Base-by-base conservation (phyloP, 73 alveolate genomes). In the Paraurostyla sp. region DNA sequence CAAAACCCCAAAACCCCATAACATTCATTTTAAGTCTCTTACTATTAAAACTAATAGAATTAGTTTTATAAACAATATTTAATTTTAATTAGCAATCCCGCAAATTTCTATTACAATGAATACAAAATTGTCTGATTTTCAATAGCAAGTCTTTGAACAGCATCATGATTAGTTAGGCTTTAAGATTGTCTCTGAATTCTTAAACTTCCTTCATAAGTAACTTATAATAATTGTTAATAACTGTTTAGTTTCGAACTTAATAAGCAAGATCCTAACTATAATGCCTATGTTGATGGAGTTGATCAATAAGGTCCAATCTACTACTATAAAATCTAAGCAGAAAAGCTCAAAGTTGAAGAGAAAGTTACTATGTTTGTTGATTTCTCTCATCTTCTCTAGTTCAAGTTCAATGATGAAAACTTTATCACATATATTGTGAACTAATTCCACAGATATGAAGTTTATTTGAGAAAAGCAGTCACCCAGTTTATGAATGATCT, bases 401-500 rank as follows among this genome's bases (percentile, higher is more conserved):
- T 56, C 71, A 38, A 75, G 4, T 71, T 33, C 15, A 81, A 30
- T 27, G 68, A 38, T 59, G 90, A 52, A 22, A 89, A 80, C 84
- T 85, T 88, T 29, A 89, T 78, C 40, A 75, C 76, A 15, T 75
- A 80, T 60, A 85, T 96, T 48, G 48, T 94, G 23, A 88, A 93
- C 35, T 94, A 89, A 82, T 96, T 76, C 87, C 88, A 87, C 71
- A 89, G 98, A 71, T 92, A 82, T 88, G 97, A 92, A 59, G 93
- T 96, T 20, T 80, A 68, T 81, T 85, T 96, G 76, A 94, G 90
- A 80, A 96, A 93, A 52, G 97, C 99, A 23, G 95, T 94, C 62
- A 85, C 91, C 60, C 58, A 60, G 15, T 93, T 93, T 68, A 93
- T 95, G 93, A 90, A 78, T 46, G 91, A 91, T 40, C 83, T 80